Conservation (phyloP, 2,329 filamentous ascomycete genomes). For the Neoscytalidium dimidiatum region DNA sequence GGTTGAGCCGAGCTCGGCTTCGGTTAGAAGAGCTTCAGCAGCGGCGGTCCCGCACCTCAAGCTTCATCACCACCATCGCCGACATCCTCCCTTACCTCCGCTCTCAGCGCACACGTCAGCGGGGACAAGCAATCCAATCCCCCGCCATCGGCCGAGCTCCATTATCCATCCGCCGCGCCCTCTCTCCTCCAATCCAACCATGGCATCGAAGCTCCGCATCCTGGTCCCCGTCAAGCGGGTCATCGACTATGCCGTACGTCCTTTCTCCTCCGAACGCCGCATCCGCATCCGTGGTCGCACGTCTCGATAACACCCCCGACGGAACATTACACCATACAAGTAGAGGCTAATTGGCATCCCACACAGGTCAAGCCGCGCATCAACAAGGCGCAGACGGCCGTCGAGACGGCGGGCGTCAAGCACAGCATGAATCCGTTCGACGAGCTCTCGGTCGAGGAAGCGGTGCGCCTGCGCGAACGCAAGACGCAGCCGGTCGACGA, state of each 20-base stretch:
- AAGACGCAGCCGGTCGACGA: conserved; percentile 74
- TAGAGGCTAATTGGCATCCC: conserved; percentile 15
- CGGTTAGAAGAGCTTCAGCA: conserved; percentile 18
- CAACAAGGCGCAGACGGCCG: conserved; percentile 74
- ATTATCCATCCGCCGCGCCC: not conserved
- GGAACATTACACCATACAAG: not conserved
- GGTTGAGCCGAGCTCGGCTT: conserved; percentile 17
- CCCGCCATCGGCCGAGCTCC: not conserved
- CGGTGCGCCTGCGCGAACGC: conserved; percentile 90
- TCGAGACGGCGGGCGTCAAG: conserved; percentile 92
- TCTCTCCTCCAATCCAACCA: not conserved
- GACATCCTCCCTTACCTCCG: not conserved
- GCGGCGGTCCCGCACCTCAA: conserved; percentile 13
- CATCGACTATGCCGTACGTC: conserved; percentile 58
- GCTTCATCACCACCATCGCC: not conserved
- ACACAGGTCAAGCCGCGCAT: conserved; percentile 68
- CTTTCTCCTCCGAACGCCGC: not conserved
- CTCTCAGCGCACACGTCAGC: not conserved
- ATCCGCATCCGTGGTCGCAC: not conserved
- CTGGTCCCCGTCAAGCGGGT: conserved; percentile 60
- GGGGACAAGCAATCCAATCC: not conserved
- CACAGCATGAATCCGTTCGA: conserved; percentile 99
- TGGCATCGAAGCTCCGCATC: conserved; percentile 51
- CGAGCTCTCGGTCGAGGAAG: conserved; percentile 96
- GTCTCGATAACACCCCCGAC: not conserved